A percentile compares a stretch with the other conserved stretches of the same genome.
Evolutionary conservation across 768 basidiomycete genomes (phyloP).

Genomic region (Mycena rosella): DNA sequence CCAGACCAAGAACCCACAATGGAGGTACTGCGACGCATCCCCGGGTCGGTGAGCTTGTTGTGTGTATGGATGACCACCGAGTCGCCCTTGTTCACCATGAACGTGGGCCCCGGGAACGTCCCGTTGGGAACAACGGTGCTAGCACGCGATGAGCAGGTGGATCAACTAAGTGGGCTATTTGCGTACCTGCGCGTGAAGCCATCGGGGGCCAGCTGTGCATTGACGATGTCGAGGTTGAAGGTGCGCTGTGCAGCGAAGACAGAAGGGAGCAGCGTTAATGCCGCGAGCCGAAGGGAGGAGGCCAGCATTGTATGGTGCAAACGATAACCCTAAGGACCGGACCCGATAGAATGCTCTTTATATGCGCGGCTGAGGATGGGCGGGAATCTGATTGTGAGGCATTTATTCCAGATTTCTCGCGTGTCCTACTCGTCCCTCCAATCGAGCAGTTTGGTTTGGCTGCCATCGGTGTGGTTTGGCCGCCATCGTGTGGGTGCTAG

Average conservation of each 20-base stretch:
- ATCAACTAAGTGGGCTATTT: too few relatives aligned
- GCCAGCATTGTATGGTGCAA: constrained; percentile 28
- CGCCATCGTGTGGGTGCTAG: neutral
- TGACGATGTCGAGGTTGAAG: constrained; percentile 38
- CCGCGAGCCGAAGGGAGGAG: constrained; percentile 30
- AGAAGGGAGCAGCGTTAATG: constrained; percentile 27
- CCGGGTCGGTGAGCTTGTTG: constrained; percentile 43
- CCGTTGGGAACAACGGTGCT: constrained; percentile 46
- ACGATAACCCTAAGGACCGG: constrained; percentile 21
- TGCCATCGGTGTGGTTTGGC: neutral
- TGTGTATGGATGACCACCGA: constrained; percentile 45
- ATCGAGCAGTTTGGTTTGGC: constrained; percentile 8
- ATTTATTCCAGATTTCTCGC: neutral
- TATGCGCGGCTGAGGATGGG: neutral
- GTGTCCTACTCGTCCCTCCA: constrained; percentile 23
- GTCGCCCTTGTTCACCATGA: constrained; percentile 43
- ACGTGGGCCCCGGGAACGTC: constrained; percentile 45
- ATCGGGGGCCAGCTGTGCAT: constrained; percentile 35
- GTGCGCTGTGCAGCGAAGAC: constrained; percentile 23
- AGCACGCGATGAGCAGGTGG: neutral
- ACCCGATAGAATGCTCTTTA: constrained; percentile 18
- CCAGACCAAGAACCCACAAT: constrained; percentile 43
- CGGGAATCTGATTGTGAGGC: constrained; percentile 18
- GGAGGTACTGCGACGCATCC: constrained; percentile 49
- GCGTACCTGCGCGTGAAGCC: constrained; percentile 35